Evolutionary conservation across 345 rosid species (phyloP).

Genomic region (Euphorbia peplus): DNA sequence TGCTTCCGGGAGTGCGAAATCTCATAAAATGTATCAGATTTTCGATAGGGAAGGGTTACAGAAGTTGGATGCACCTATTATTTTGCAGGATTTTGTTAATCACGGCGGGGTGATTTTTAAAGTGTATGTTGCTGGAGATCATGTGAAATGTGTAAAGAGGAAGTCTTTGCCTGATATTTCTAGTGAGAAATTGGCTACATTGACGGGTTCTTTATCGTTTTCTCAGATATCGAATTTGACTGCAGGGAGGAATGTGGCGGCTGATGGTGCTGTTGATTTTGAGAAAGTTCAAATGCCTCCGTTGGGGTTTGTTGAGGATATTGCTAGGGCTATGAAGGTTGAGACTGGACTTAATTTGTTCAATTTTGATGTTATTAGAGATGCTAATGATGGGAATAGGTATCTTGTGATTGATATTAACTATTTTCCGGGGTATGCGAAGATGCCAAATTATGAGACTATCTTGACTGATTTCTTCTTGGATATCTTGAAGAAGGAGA

Average conservation of each 20-base stretch:
- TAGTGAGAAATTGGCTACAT: conserved; percentile 36
- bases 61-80: conserved; percentile 38
- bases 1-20: conserved; percentile 49
- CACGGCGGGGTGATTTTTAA: conserved; percentile 65
- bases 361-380: conserved; percentile 67
- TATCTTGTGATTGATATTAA: conserved; percentile 60
- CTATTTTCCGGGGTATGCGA: conserved; percentile 69
- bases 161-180: conserved; percentile 53
- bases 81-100: conserved; percentile 66
- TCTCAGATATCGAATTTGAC: conserved; percentile 54
- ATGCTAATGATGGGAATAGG: conserved; percentile 40
- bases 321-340: conserved; percentile 45
- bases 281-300: conserved; percentile 55
- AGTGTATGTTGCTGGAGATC: conserved; percentile 54
- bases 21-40: conserved; percentile 49
- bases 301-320: conserved; percentile 37
- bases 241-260: conserved; percentile 21
- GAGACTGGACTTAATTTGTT: conserved; percentile 52
- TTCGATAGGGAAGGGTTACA: conserved; percentile 50
- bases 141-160: conserved; percentile 46
- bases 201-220: conserved; percentile 47
- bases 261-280: conserved; percentile 23
- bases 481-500: conserved; percentile 33
- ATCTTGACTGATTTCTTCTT: conserved; percentile 49
- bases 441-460: conserved; percentile 56